Conservation (phyloP, 108 stramenopile genomes). For the Schizochytrium sp. region DNA sequence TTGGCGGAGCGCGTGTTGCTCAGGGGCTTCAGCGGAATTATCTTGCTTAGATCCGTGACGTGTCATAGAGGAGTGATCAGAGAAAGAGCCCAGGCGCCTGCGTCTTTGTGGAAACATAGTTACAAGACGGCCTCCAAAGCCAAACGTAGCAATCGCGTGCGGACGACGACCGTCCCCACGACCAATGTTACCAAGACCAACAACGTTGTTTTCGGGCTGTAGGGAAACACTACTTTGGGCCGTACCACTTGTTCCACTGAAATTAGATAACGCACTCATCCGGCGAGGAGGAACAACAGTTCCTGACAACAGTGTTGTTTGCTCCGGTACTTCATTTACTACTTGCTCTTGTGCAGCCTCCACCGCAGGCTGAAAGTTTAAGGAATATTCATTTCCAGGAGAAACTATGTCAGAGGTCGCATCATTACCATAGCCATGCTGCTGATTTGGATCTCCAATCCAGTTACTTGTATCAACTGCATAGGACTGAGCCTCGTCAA, state of each 20-base stretch:
- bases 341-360: neutral
- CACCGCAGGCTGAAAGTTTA: neutral
- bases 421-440: neutral
- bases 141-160: neutral
- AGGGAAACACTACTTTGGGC: neutral
- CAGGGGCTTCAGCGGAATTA: neutral
- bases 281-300: slow-evolving; percentile 6
- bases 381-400: neutral
- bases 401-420: neutral
- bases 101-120: slow-evolving; percentile 43
- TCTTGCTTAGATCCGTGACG: neutral
- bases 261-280: neutral
- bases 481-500: neutral
- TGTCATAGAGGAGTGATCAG: neutral
- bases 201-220: neutral
- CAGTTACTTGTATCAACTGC: neutral
- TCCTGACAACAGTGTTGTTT: neutral
- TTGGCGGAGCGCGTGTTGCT: slow-evolving; percentile 28
- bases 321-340: too few relatives aligned
- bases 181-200: slow-evolving; percentile 35
- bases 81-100: neutral
- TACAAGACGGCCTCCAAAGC: slow-evolving; percentile 28
- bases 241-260: neutral
- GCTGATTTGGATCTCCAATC: neutral
- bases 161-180: slow-evolving; percentile 27